These are phyloP conservation scores for Tritrichomonas foetus DNA, from an alignment of 208 protist species.

Conservation along the genomic window DNA sequence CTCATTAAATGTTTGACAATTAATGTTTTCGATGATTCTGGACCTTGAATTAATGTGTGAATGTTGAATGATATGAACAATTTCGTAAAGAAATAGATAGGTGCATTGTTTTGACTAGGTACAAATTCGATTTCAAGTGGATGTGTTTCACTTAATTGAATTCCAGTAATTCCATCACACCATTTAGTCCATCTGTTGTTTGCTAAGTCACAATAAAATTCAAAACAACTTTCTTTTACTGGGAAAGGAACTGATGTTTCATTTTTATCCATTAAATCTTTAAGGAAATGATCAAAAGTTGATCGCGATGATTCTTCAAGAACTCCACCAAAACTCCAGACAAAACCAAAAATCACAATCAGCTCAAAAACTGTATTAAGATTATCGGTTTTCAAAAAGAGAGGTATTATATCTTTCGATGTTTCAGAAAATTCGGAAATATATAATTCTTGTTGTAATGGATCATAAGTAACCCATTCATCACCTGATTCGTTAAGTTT, in stretches of 20 bases:
- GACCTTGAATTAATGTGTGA: not conserved
- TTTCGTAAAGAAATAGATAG: not conserved
- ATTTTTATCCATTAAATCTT: conserved; percentile 71
- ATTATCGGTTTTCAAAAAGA: conserved; percentile 63
- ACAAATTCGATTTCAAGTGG: not conserved
- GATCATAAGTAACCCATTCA: not conserved
- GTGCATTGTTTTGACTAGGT: not conserved
- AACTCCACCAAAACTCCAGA: conserved; percentile 89
- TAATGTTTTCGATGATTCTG: not conserved
- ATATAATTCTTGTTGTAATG: not conserved
- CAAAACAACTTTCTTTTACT: conserved; percentile 29
- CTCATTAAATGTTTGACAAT: not conserved
- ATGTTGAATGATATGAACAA: not conserved
- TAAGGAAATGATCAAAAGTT: conserved; percentile 65
- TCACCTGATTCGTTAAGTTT: not conserved
- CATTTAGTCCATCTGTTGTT: conserved; percentile 45
- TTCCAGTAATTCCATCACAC: not conserved
- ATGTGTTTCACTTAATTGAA: not conserved
- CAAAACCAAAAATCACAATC: conserved; percentile 71
- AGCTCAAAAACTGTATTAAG: conserved; percentile 62
- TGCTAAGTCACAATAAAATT: conserved; percentile 41
- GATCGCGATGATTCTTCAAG: conserved; percentile 73
- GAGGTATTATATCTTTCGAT: conserved; percentile 71
- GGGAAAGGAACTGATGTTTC: conserved; percentile 67
- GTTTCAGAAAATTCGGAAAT: conserved; percentile 56